Conservation (phyloP, 108 stramenopile species). For the Tribonema minus region DNA sequence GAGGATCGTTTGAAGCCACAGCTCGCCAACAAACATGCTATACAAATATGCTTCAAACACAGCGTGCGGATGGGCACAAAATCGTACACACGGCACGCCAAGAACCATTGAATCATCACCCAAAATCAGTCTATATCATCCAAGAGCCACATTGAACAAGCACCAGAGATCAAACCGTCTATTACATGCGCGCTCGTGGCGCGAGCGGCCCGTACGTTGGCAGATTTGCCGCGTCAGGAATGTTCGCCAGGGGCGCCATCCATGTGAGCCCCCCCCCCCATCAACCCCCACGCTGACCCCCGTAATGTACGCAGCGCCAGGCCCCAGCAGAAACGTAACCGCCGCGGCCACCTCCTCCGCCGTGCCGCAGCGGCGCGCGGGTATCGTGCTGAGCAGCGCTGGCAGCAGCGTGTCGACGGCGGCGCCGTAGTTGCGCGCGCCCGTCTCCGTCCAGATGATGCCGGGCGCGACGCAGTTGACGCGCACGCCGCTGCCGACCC, state of each 20-base stretch:
- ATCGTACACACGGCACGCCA: too few species aligned
- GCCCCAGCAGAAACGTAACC: constrained; percentile 6
- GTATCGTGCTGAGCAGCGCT: not conserved
- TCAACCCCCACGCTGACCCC: constrained; percentile 7
- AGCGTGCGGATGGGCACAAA: too few species aligned
- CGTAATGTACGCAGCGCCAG: constrained; percentile 14
- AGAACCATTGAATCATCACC: too few species aligned
- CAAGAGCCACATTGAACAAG: not conserved
- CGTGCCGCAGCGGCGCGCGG: constrained; percentile 28
- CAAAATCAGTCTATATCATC: too few species aligned
- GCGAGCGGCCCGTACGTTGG: not conserved
- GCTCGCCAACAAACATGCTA: too few species aligned
- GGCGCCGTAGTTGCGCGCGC: constrained; percentile 73
- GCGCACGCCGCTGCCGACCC: constrained; percentile 72
- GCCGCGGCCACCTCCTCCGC: constrained; percentile 9
- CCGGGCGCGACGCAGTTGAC: constrained; percentile 81
- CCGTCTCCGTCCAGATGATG: constrained; percentile 72
- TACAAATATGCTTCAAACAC: too few species aligned
- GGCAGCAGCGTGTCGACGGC: constrained; percentile 62
- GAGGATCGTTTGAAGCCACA: too few species aligned
- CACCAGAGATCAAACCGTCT: not conserved
- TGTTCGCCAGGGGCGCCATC: not conserved
- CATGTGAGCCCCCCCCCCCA: constrained; percentile 5
- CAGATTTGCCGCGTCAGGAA: not conserved
- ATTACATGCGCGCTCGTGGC: not conserved